Conservation (phyloP, 2,329 filamentous ascomycete genomes). For the Penicillium nordicum region DNA sequence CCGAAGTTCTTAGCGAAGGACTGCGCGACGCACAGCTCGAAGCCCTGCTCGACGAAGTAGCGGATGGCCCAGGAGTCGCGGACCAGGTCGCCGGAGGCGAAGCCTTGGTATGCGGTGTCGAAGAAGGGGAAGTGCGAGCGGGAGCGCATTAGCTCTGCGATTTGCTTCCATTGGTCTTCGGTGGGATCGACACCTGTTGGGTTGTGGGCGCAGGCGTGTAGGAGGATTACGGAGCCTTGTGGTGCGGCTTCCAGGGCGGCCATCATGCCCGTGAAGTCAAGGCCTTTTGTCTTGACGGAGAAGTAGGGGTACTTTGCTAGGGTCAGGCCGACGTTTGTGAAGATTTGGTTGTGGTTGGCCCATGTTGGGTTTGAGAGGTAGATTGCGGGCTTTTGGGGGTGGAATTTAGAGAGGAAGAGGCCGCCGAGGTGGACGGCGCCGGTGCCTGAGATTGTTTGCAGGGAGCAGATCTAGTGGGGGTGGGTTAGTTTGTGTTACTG, state of each 20-base stretch:
- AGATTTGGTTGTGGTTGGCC: slow-evolving; percentile 99
- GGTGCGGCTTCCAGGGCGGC: slow-evolving; percentile 66
- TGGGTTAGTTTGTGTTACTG: not conserved
- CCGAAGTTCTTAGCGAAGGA: slow-evolving; percentile 68
- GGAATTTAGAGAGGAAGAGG: slow-evolving; percentile 92
- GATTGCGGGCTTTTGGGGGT: slow-evolving; percentile 65
- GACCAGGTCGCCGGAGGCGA: slow-evolving; percentile 83
- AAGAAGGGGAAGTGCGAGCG: slow-evolving; percentile 96
- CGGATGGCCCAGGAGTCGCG: slow-evolving; percentile 88
- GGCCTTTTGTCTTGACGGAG: slow-evolving; percentile 77
- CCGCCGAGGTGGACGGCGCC: slow-evolving; percentile 91
- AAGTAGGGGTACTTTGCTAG: slow-evolving; percentile 92
- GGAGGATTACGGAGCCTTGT: slow-evolving; percentile 76
- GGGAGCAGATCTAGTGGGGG: slow-evolving; percentile 56
- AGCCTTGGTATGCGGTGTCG: slow-evolving; percentile 96
- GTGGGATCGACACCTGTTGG: slow-evolving; percentile 96
- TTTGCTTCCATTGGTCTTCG: slow-evolving; percentile 87
- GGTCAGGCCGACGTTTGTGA: slow-evolving; percentile 78
- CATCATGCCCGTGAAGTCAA: slow-evolving; percentile 90
- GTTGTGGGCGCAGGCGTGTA: slow-evolving; percentile 97
- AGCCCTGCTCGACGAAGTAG: slow-evolving; percentile 91
- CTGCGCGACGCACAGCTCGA: slow-evolving; percentile 60
- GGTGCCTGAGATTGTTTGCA: slow-evolving; percentile 97
- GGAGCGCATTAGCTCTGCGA: slow-evolving; percentile 70
- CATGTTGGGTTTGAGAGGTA: slow-evolving; percentile 95